These are phyloP conservation scores for Amanita fuliginea DNA, from an alignment of 768 basidiomycete genomes.

Conservation along the genomic window DNA sequence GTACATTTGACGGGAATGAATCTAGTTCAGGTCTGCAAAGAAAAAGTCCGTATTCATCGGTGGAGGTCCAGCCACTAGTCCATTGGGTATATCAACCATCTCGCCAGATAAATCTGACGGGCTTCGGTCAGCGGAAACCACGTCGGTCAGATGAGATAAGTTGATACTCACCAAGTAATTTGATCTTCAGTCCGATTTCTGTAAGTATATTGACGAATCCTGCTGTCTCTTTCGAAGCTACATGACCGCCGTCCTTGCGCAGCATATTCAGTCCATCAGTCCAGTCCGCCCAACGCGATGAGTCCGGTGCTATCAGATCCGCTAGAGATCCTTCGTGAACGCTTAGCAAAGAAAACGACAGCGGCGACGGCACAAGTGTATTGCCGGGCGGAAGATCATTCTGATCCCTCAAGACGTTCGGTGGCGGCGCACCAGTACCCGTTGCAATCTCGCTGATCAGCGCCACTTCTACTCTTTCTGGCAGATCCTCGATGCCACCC, in stretches of 20 bases:
- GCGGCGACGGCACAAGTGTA: conserved; percentile 39
- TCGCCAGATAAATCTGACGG: conserved; percentile 74
- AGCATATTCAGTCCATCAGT: conserved; percentile 89
- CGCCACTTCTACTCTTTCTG: conserved; percentile 76
- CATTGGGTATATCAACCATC: conserved; percentile 80
- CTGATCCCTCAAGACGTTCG: conserved; percentile 50
- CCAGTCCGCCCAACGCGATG: conserved; percentile 85
- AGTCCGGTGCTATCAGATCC: conserved; percentile 70
- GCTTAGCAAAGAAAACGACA: conserved; percentile 70
- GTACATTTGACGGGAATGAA: neutral
- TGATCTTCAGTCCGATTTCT: conserved; percentile 87
- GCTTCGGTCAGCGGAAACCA: neutral
- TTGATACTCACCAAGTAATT: conserved; percentile 57
- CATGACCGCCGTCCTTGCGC: conserved; percentile 70
- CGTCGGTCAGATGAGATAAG: neutral
- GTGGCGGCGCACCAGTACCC: conserved; percentile 60
- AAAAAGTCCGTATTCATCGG: conserved; percentile 77
- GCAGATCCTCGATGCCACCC: conserved; percentile 76
- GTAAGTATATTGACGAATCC: conserved; percentile 81
- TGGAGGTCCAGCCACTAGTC: conserved; percentile 65
- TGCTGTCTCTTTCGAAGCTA: conserved; percentile 76
- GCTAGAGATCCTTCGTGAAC: conserved; percentile 63
- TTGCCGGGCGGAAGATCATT: conserved; percentile 44
- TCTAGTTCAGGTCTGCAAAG: conserved; percentile 56
- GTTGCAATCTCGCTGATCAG: conserved; percentile 73